phyloP scores from a whole-genome alignment of 2,329 filamentous ascomycete genomes.

The Sclerotinia borealis region DNA sequence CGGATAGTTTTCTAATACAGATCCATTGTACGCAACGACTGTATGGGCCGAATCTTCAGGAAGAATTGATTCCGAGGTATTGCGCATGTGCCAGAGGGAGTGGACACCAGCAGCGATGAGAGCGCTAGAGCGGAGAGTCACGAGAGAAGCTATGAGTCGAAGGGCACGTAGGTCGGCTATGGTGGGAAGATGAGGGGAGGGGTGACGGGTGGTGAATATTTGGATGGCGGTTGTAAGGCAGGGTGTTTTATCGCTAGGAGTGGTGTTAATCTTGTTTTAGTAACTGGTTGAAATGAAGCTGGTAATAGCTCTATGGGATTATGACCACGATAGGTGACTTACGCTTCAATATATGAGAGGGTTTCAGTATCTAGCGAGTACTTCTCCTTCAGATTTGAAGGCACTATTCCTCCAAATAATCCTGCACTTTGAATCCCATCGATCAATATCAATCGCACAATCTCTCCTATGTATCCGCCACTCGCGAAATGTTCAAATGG shows the following conservation, averaged over 20 bases:
- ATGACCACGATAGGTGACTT: conserved; percentile 27
- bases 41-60: conserved; percentile 38
- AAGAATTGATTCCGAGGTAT: conserved; percentile 34
- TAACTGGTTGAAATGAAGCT: not conserved
- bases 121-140: conserved; percentile 53
- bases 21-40: conserved; percentile 71
- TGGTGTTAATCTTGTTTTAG: conserved; percentile 3
- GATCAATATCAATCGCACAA: conserved; percentile 51
- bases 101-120: conserved; percentile 54
- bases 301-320: not conserved
- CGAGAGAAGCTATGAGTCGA: conserved; percentile 46
- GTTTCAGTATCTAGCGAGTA: conserved; percentile 58
- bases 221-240: conserved; percentile 35
- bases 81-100: conserved; percentile 52
- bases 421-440: conserved; percentile 52
- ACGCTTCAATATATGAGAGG: conserved; percentile 49
- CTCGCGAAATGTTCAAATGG: conserved; percentile 57
- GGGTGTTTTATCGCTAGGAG: conserved; percentile 17
- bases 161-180: conserved; percentile 46
- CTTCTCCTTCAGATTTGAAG: conserved; percentile 43
- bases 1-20: conserved; percentile 74
- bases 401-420: conserved; percentile 51
- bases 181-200: conserved; percentile 39
- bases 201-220: conserved; percentile 46
- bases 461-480: conserved; percentile 62